Percentiles rank a stretch among this genome's conserved stretches.
Conservation (phyloP, 129 eudicot species). For the Rutidosis leptorrhynchoides region DNA sequence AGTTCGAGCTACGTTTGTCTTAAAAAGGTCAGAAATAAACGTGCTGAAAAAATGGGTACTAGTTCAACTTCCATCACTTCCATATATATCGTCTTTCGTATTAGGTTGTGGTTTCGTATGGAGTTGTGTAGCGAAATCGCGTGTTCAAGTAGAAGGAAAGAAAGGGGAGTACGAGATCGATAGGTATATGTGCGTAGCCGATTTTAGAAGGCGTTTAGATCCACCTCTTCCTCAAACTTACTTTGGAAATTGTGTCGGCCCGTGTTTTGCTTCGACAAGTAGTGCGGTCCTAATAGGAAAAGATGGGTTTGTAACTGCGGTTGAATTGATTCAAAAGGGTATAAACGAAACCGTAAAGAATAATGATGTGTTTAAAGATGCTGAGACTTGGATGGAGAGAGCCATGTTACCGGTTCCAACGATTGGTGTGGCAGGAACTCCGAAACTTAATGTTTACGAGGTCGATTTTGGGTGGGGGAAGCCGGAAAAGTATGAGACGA, state of each 20-base stretch:
- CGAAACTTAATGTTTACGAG: slow-evolving; percentile 27
- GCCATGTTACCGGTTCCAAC: neutral
- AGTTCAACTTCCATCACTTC: slow-evolving; percentile 28
- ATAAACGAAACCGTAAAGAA: slow-evolving; percentile 6
- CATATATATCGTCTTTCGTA: slow-evolving; percentile 35
- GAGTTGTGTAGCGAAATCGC: slow-evolving; percentile 45
- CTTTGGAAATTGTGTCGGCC: slow-evolving; percentile 39
- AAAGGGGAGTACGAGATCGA: slow-evolving; percentile 16
- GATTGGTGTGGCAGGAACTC: slow-evolving; percentile 43
- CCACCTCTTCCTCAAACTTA: slow-evolving; percentile 40
- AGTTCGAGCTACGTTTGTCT: slow-evolving; percentile 37
- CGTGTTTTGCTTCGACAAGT: neutral
- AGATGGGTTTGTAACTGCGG: slow-evolving; percentile 31
- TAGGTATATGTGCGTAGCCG: slow-evolving; percentile 7
- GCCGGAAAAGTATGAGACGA: slow-evolving; percentile 30
- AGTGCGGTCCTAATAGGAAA: slow-evolving; percentile 8
- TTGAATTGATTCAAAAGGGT: slow-evolving; percentile 13
- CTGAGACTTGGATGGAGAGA: slow-evolving; percentile 9
- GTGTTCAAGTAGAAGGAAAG: neutral
- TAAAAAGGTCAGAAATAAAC: slow-evolving; percentile 24
- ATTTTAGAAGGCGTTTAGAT: slow-evolving; percentile 26
- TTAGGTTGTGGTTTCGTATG: slow-evolving; percentile 37
- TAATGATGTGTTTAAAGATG: slow-evolving; percentile 18
- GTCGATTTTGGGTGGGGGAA: slow-evolving; percentile 55
- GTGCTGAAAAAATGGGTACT: slow-evolving; percentile 28